Evolutionary conservation across 805 yeast genomes (phyloP), one percentile per base, ranked within the genome.

Genomic region (Ogataea glucozyma): DNA sequence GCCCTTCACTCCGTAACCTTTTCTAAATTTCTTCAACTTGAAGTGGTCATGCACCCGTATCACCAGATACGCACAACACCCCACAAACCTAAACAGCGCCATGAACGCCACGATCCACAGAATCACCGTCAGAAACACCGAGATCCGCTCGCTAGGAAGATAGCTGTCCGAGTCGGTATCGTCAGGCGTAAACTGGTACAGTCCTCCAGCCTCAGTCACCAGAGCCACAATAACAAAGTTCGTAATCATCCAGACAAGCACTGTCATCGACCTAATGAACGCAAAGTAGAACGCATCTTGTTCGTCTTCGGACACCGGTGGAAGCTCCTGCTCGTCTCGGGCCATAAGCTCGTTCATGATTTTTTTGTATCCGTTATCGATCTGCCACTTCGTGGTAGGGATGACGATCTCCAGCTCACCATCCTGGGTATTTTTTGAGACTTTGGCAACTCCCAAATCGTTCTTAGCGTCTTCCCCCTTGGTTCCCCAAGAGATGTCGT

Each of bases 401-500:
- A 84, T 76, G 50, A 78, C 84, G 59, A 81, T 72, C 49, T 81
- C 84, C 41, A 82, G 74, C 47, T 81, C 80, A 53, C 85, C 88
- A 43, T 75, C 80, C 40, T 71, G 76, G 29, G 75, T 73, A n/a
- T 52, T 48, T 5, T 46, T 47, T 3, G 87, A 61, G 16, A 54
- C 74, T 56, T 83, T 86, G 18, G 96, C 97, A 33, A 83, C 81
- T 47, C 97, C 98, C 55, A 93, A 72, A 63, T 77, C 95, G 66
- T 71, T 78, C 59, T 71, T 79, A 60, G 79, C 75, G 9, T 79
- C 80, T 38, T 83, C 88, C 36, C 96, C 96, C 63, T 90, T 88
- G 4, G 96, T 91, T 62, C 98, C 98, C 98, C 98, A 91, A 6
- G 97, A 86, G 36, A 91, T 82, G 70, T 91, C 99, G 64, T 91